phyloP scores from a whole-genome alignment of 2,329 filamentous ascomycete genomes.

The Trichoderma sp. region DNA sequence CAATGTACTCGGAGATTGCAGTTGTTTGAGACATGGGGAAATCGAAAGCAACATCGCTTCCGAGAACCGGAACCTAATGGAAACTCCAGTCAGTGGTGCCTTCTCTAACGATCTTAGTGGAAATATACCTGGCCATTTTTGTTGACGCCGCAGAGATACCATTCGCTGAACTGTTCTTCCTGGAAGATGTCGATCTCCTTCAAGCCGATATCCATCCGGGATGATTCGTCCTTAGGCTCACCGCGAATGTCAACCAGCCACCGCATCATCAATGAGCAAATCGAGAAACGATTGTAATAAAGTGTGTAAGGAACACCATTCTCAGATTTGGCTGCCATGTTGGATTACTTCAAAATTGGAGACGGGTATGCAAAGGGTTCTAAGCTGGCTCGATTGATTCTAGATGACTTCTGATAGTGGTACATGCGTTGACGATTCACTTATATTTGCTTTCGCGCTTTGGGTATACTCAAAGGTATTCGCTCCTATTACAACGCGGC shows the following conservation, averaged over 20 bases:
- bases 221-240: not conserved
- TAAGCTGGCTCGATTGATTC: too few species aligned
- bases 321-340: not conserved
- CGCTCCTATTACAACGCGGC: too few species aligned
- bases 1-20: not conserved
- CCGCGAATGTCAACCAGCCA: not conserved
- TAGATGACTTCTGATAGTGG: too few species aligned
- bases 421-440: too few species aligned
- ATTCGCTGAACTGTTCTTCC: not conserved
- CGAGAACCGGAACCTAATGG: not conserved
- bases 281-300: not conserved
- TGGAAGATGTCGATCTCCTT: not conserved
- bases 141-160: not conserved
- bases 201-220: not conserved
- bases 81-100: not conserved
- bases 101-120: not conserved
- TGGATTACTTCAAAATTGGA: too few species aligned
- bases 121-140: not conserved
- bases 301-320: not conserved
- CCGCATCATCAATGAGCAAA: not conserved
- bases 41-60: not conserved
- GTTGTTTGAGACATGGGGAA: not conserved
- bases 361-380: too few species aligned
- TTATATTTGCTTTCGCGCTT: too few species aligned
- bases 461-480: too few species aligned